Base-by-base conservation (phyloP, 257 asterid species). In the Lavandula angustifolia region DNA sequence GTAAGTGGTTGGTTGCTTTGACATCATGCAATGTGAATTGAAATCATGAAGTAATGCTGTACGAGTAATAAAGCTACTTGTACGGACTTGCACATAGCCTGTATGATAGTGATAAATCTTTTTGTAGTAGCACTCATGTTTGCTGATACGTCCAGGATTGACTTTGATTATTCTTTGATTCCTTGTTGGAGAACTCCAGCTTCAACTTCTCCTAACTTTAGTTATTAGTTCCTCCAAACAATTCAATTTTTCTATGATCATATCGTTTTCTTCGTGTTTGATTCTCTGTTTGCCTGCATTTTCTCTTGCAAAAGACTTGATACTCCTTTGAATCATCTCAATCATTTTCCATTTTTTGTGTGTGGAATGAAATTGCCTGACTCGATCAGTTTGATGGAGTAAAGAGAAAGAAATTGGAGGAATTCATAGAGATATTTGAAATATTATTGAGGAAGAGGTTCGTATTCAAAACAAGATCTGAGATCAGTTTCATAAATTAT, bases 1-100 rank as follows among this genome's bases (percentile, higher is more conserved):
- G 98, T 92, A 77, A 80, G 83, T 78, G 65, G 7, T 47, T 66
- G 41, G 55, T 27, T 57, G 62, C 63, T 63, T 59, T 52, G n/a
- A 69, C 37, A 48, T 31, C 48, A 12, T 54, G 13, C 61, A 22
- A 44, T 53, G 38, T 34, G 3, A 60, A 38, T 37, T 51, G 33
- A 40, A 55, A 41, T 32, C n/a, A n/a, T 60, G 62, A 54, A 33
- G 18, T 42, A 8, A 37, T 65, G 40, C 54, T 67, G 37, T 41
- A 7, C 17, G 44, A 51, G 41, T 6, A 52, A 7, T 52, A 49
- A 42, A 62, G 16, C 33, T 55, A 17, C 37, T 47, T 32, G 53
- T 60, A 60, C 43, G 41, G 66, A 63, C 58, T 29, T 71, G 49
- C 10, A 33, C 34, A 40, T 62, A 60, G 12, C 58, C 38, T 14